Percentiles rank a stretch among this genome's conserved stretches.
These are phyloP conservation scores for Knufia fluminis DNA, from an alignment of 2,329 filamentous ascomycete genomes.

Conservation along the genomic window DNA sequence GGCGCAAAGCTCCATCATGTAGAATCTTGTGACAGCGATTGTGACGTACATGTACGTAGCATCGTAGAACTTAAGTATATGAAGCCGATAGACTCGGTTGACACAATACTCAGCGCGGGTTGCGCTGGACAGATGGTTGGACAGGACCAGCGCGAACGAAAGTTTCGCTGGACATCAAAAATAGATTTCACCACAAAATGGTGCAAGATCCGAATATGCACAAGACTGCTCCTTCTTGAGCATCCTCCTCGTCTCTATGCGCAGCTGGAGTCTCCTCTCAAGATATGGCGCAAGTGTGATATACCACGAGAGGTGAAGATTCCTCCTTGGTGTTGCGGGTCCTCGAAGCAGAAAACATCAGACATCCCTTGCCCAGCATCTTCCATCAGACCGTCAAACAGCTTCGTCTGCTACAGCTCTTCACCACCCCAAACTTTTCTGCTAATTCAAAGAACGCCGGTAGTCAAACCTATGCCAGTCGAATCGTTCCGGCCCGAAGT, in stretches of 20 bases:
- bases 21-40: too few relatives aligned
- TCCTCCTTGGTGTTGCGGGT: neutral
- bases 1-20: too few relatives aligned
- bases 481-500: neutral
- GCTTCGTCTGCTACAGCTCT: too few relatives aligned
- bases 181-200: neutral
- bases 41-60: too few relatives aligned
- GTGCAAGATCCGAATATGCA: neutral
- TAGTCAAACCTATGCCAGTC: neutral
- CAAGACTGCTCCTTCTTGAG: neutral
- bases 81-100: too few relatives aligned
- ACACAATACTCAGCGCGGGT: neutral
- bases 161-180: neutral
- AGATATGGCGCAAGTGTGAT: neutral
- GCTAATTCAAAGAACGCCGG: neutral
- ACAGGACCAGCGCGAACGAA: neutral
- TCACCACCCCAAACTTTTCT: neutral
- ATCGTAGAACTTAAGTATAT: too few relatives aligned
- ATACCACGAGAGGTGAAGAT: neutral
- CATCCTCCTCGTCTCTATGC: neutral
- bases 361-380: neutral
- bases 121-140: neutral
- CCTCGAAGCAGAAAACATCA: constrained; percentile 1
- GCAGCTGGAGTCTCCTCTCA: neutral
- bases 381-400: neutral